Evolutionary conservation across 2,329 filamentous ascomycete species (phyloP).

Genomic region (Aspergillus phoenicis): DNA sequence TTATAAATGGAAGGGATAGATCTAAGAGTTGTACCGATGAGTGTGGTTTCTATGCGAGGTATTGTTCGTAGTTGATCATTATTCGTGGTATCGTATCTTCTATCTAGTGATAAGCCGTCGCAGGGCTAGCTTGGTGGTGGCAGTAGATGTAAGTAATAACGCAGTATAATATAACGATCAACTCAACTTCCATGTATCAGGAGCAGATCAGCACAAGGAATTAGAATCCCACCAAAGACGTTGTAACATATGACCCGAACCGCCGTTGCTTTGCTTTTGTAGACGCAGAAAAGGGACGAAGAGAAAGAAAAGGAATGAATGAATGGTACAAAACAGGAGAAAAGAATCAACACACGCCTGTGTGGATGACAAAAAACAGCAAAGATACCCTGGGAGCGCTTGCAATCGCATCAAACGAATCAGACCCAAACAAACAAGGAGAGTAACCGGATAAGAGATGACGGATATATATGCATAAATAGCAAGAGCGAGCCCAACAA

Average conservation of each 20-base stretch:
- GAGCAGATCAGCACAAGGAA: neutral
- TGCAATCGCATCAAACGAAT: neutral
- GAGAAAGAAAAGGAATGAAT: conserved; percentile 5
- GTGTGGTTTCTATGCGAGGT: neutral
- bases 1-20: too few relatives aligned
- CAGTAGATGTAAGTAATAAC: neutral
- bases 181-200: neutral
- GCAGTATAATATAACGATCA: neutral
- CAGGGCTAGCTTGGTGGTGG: neutral
- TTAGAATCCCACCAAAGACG: neutral
- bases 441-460: neutral
- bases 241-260: neutral
- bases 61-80: neutral
- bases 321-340: neutral
- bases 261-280: neutral
- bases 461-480: neutral
- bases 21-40: too few relatives aligned
- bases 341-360: neutral
- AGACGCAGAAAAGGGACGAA: neutral
- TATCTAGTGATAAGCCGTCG: neutral
- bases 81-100: neutral
- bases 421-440: neutral
- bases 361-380: neutral
- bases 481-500: neutral
- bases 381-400: neutral